Evolutionary conservation across 345 rosid species (phyloP).

Genomic region (Gossypium bickii): DNA sequence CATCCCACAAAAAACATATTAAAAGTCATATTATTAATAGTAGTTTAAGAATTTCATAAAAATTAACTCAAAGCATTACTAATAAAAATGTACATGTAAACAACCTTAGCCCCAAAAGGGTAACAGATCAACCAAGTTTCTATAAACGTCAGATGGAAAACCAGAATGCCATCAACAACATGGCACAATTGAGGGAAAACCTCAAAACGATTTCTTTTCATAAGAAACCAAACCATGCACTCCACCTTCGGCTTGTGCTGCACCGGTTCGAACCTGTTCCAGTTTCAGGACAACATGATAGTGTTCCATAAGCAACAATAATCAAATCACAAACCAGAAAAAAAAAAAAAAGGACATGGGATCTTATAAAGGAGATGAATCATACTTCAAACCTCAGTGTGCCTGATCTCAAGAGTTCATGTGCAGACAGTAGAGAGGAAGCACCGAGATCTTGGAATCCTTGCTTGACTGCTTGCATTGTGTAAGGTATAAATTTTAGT

Average conservation of each 20-base stretch:
- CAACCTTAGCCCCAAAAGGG: background rate
- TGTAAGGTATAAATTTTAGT: constrained; percentile 71
- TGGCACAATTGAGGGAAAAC: background rate
- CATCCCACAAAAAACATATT: too few relatives aligned
- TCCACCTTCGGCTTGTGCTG: constrained; percentile 91
- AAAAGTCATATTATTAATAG: too few relatives aligned
- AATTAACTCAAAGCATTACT: background rate
- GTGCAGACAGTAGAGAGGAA: constrained; percentile 66
- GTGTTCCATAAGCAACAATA: background rate
- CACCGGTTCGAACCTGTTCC: constrained; percentile 73
- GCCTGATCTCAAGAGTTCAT: constrained; percentile 64
- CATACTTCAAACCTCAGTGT: constrained; percentile 80
- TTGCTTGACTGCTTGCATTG: constrained; percentile 97
- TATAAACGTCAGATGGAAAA: background rate
- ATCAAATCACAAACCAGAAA: background rate
- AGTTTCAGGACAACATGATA: background rate
- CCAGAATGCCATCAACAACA: background rate
- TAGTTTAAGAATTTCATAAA: too few relatives aligned
- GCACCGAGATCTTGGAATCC: constrained; percentile 98
- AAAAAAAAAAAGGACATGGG: too few relatives aligned
- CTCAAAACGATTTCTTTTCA: constrained; percentile 65
- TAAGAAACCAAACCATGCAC: constrained; percentile 70
- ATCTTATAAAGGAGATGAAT: background rate
- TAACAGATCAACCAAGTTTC: background rate
- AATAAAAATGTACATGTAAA: background rate